Conservation (phyloP, 805 yeast species). For the Candida pseudofarinosa region DNA sequence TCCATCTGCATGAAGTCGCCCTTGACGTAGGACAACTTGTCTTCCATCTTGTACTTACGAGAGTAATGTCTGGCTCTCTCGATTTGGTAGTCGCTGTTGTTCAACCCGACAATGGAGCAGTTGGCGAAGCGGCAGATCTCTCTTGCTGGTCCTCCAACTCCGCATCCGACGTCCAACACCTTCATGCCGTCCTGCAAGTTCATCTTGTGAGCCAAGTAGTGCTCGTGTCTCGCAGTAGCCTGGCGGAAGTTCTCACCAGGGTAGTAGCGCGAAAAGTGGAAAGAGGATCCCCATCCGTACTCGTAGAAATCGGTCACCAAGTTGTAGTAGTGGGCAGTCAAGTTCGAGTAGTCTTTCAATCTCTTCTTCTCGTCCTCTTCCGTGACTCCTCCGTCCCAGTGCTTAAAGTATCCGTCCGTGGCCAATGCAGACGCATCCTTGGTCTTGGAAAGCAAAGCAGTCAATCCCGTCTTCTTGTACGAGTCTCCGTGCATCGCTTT, state of each 20-base stretch:
- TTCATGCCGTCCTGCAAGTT: slow-evolving; percentile 73
- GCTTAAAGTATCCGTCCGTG: slow-evolving; percentile 85
- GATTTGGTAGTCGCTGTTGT: slow-evolving; percentile 96
- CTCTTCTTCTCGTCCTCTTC: slow-evolving; percentile 68
- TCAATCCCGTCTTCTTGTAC: slow-evolving; percentile 62
- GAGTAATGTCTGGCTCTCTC: slow-evolving; percentile 87
- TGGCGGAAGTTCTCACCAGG: slow-evolving; percentile 90
- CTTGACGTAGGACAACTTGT: slow-evolving; percentile 81
- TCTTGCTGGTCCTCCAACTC: slow-evolving; percentile 99
- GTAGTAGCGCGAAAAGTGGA: slow-evolving; percentile 95
- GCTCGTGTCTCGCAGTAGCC: slow-evolving; percentile 97
- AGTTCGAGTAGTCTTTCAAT: slow-evolving; percentile 79
- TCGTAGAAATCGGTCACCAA: slow-evolving; percentile 97
- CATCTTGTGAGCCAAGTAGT: slow-evolving; percentile 85
- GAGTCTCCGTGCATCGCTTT: slow-evolving; percentile 81
- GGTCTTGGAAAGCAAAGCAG: slow-evolving; percentile 75
- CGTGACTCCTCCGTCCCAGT: slow-evolving; percentile 92
- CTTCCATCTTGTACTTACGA: slow-evolving; percentile 54
- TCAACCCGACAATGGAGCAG: slow-evolving; percentile 81
- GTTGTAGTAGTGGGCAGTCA: slow-evolving; percentile 94
- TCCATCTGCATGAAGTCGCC: slow-evolving; percentile 99
- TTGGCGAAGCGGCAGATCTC: slow-evolving; percentile 91
- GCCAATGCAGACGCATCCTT: slow-evolving; percentile 76
- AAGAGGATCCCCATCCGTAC: slow-evolving; percentile 98
- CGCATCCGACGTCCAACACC: slow-evolving; percentile 97